These are phyloP conservation scores for Ceratobasidium sp. DNA, from an alignment of 1,284 basidiomycete genomes.

Conservation along the genomic window DNA sequence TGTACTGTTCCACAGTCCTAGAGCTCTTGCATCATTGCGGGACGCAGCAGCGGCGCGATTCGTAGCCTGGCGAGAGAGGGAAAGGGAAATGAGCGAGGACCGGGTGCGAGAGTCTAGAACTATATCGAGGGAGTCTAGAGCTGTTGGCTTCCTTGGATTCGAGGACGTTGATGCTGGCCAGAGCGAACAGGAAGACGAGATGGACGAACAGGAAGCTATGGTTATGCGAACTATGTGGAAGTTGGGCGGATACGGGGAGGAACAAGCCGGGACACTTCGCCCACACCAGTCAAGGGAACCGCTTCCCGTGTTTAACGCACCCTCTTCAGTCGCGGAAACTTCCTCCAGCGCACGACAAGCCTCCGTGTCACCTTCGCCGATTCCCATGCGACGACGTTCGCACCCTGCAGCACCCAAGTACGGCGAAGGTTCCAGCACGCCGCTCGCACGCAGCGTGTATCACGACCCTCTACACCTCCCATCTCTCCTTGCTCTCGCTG, in stretches of 20 bases:
- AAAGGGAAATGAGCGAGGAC: conserved; percentile 18
- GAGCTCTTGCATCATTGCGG: conserved; percentile 28
- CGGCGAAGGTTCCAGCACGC: conserved; percentile 6
- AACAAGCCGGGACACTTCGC: conserved; percentile 3
- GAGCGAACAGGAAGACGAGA: conserved; percentile 26
- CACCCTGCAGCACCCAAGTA: neutral
- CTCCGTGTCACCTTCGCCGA: conserved; percentile 4
- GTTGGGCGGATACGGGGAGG: conserved; percentile 8
- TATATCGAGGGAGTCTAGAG: conserved; percentile 6
- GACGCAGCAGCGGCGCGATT: conserved; percentile 45
- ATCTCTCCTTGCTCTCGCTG: conserved; percentile 45
- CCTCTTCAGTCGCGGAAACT: conserved; percentile 21
- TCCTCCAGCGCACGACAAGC: conserved; percentile 19
- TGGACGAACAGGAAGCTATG: conserved; percentile 18
- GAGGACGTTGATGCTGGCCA: conserved; percentile 41
- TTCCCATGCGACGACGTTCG: conserved; percentile 15
- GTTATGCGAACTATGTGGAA: conserved; percentile 37
- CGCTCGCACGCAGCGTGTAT: conserved; percentile 35
- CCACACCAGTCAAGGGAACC: conserved; percentile 24
- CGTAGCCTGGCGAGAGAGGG: conserved; percentile 42
- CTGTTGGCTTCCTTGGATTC: conserved; percentile 42
- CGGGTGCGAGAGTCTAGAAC: neutral
- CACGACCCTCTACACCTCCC: conserved; percentile 48
- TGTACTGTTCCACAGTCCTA: conserved; percentile 43
- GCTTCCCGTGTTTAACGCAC: conserved; percentile 26